A percentile compares a stretch with the other conserved stretches of the same genome.
These are phyloP conservation scores for Coniochaeta hoffmannii DNA, from an alignment of 2,329 filamentous ascomycete genomes.

Conservation along the genomic window DNA sequence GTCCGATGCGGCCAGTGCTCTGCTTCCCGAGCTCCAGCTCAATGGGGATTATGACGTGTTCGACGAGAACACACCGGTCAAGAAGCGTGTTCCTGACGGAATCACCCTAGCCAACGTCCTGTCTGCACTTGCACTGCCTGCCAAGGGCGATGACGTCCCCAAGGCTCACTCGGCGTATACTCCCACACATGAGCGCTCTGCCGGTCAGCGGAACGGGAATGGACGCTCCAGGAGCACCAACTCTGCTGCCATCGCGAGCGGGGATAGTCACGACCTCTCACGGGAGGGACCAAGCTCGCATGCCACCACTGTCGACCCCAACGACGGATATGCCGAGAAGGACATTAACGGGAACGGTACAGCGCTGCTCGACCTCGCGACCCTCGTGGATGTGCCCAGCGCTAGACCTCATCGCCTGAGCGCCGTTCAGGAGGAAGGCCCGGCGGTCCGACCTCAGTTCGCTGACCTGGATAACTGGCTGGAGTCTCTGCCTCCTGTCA, in stretches of 20 bases:
- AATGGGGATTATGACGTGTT: neutral
- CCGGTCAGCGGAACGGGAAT: neutral
- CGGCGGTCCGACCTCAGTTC: neutral
- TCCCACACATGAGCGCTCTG: neutral
- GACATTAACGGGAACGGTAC: neutral
- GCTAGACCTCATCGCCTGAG: neutral
- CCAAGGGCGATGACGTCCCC: neutral
- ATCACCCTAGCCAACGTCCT: neutral
- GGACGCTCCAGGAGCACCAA: neutral
- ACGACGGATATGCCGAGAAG: neutral
- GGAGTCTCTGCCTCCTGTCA: neutral
- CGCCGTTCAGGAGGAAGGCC: neutral
- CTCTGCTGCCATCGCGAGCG: neutral
- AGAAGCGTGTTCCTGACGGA: neutral
- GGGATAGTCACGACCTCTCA: neutral
- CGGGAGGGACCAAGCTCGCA: neutral
- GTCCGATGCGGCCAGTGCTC: neutral
- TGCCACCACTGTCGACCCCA: neutral
- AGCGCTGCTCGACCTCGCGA: neutral
- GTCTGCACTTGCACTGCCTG: neutral
- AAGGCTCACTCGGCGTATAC: neutral
- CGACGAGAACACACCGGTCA: neutral
- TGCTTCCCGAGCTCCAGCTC: neutral
- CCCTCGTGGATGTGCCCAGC: neutral
- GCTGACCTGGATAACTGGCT: neutral